phyloP scores from a whole-genome alignment of 1,284 basidiomycete genomes.

The Clitocybe nebularis region DNA sequence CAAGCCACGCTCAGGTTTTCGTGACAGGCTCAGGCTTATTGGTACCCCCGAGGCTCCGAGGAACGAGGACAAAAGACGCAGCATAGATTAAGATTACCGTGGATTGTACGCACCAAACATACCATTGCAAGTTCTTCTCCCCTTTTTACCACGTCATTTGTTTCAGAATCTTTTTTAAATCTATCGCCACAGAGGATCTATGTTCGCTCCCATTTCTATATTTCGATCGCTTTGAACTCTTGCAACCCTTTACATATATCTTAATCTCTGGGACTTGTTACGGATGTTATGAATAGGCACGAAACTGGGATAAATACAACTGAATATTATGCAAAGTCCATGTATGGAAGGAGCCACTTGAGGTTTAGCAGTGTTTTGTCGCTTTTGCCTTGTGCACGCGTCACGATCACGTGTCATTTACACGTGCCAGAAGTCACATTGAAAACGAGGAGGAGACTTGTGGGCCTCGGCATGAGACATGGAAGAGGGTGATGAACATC shows the following conservation, averaged over 20 bases:
- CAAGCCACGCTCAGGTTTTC: constrained; percentile 26
- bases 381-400: constrained; percentile 10
- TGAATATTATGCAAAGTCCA: too few relatives aligned
- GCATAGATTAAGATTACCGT: constrained; percentile 26
- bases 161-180: too few relatives aligned
- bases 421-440: constrained; percentile 19
- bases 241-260: too few relatives aligned
- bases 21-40: constrained; percentile 28
- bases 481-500: constrained; percentile 13
- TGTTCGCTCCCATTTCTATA: background rate
- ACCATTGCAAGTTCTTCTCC: too few relatives aligned
- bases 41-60: constrained; percentile 32
- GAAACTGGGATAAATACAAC: too few relatives aligned
- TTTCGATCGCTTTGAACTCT: too few relatives aligned
- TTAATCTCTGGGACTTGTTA: too few relatives aligned
- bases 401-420: constrained; percentile 23
- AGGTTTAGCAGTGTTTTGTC: too few relatives aligned
- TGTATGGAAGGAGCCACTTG: too few relatives aligned
- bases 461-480: constrained; percentile 10
- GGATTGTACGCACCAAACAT: background rate
- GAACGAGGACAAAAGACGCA: constrained; percentile 30
- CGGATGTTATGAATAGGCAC: too few relatives aligned
- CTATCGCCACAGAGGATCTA: too few relatives aligned
- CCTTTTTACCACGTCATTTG: too few relatives aligned
- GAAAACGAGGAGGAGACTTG: constrained; percentile 11